Evolutionary conservation across 441 rosid genomes (phyloP), one percentile per base, ranked within the genome.

Genomic region (Syzygium syzygioides): DNA sequence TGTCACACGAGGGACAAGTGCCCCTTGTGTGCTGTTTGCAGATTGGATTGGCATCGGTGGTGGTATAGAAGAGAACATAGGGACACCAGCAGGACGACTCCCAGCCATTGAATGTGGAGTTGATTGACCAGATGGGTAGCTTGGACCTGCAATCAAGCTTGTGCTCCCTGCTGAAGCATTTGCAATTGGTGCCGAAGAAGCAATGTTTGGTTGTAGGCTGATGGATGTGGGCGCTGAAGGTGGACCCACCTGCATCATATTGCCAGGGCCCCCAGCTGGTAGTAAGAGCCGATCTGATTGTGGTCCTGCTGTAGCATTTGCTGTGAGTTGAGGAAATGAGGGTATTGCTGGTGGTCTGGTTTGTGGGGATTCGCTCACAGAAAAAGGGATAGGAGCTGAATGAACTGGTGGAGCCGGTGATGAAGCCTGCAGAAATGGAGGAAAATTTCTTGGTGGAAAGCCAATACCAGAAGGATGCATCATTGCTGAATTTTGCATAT

Each of bases 321-420:
- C 88, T 56, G 86, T 53, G 87, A 94, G 89, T 85, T 92, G 96
- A 85, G 92, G 93, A 83, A 93, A 86, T 26, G 89, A 88, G 87
- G 94, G 85, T 64, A 93, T 76, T 6, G 90, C 71, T 71, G 90
- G 86, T 64, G 89, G 91, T 86, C 94, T 93, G 25, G 87, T 34
- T 87, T 91, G 89, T 85, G 90, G 93, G 23, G 91, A 87, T 90
- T 91, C 95, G 93, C 87, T 92, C 66, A 88, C 94, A 88, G 92
- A 79, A 84, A 86, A 92, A 80, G 92, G 91, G 84, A 68, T 86
- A 71, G 86, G 87, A 50, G 90, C 86, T 30, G 91, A 86, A 90
- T 88, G 80, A 45, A 89, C 89, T 55, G 90, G 88, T 88, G 93
- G 94, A 88, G 89, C 87, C 55, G 93, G 86, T 12, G 92, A 88